These are phyloP conservation scores for Pseudocercospora pini-densiflorae DNA, from an alignment of 2,329 filamentous ascomycete genomes.

Conservation along the genomic window DNA sequence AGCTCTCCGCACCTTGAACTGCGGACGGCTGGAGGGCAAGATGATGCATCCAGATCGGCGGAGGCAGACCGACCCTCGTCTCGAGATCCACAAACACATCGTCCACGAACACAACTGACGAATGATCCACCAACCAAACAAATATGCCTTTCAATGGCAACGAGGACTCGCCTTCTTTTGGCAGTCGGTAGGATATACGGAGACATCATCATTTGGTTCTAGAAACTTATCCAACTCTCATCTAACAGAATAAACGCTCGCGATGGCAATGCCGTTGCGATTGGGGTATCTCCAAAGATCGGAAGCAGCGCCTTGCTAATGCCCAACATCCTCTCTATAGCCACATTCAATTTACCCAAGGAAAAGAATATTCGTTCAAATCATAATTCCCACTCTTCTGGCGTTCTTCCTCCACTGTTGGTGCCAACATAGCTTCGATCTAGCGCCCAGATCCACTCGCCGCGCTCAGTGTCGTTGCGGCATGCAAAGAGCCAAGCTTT, in stretches of 20 bases:
- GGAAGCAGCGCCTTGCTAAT: constrained; percentile 6
- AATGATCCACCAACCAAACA: not conserved
- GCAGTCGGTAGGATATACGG: not conserved
- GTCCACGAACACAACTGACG: not conserved
- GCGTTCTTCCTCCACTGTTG: constrained; percentile 33
- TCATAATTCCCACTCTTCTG: constrained; percentile 26
- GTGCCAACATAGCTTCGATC: constrained; percentile 69
- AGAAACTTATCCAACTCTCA: not conserved
- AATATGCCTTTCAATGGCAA: not conserved
- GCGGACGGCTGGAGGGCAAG: not conserved
- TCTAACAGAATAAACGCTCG: not conserved
- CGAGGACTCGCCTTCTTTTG: not conserved
- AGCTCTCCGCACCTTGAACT: constrained; percentile 2
- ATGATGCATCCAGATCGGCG: not conserved
- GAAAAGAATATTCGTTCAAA: not conserved
- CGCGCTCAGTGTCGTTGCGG: constrained; percentile 86
- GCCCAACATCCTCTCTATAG: constrained; percentile 6
- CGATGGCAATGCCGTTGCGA: not conserved
- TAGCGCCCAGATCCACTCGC: constrained; percentile 95
- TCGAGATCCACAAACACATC: not conserved
- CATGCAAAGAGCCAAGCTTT: constrained; percentile 96
- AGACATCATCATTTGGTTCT: not conserved
- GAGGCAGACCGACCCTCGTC: not conserved
- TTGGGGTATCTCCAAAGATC: constrained; percentile 13
- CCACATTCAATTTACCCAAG: not conserved